Evolutionary conservation across 192 early-diverging fungal species (phyloP).

Genomic region (Coemansia sp.): DNA sequence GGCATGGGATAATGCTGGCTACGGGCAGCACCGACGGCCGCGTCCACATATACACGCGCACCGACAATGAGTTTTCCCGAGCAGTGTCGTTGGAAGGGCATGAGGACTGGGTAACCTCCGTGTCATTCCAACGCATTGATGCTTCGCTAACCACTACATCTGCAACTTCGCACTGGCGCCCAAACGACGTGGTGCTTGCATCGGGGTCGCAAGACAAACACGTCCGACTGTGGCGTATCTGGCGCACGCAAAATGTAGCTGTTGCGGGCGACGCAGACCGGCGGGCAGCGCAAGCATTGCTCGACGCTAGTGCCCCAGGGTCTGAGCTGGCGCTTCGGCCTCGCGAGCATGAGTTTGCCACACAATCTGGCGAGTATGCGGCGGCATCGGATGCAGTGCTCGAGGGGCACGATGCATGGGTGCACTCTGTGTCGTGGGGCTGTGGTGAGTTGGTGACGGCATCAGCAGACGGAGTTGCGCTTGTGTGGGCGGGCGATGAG

Average conservation of each 20-base stretch:
- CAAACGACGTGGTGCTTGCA: slow-evolving; percentile 83
- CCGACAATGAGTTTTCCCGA: slow-evolving; percentile 61
- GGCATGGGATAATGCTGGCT: slow-evolving; percentile 64
- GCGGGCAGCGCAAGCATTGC: neutral
- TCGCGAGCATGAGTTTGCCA: slow-evolving; percentile 70
- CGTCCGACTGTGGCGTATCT: slow-evolving; percentile 79
- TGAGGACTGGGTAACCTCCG: slow-evolving; percentile 87
- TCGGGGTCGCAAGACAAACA: slow-evolving; percentile 90
- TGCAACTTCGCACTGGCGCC: slow-evolving; percentile 56
- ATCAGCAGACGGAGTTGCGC: slow-evolving; percentile 88
- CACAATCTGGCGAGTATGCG: slow-evolving; percentile 15
- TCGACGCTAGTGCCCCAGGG: slow-evolving; percentile 1
- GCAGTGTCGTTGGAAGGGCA: slow-evolving; percentile 77
- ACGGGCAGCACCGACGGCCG: slow-evolving; percentile 81
- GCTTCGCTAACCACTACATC: slow-evolving; percentile 14
- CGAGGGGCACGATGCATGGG: slow-evolving; percentile 97
- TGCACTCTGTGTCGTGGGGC: slow-evolving; percentile 81
- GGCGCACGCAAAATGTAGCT: neutral
- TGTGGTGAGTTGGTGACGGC: slow-evolving; percentile 69
- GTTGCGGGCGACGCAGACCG: slow-evolving; percentile 1
- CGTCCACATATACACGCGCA: slow-evolving; percentile 67
- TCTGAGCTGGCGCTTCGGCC: neutral
- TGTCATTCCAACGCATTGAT: slow-evolving; percentile 69
- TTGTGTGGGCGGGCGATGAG: slow-evolving; percentile 84
- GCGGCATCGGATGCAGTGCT: slow-evolving; percentile 88